Evolutionary conservation across 139 green algal genomes (phyloP).

Genomic region (Picochlorum costavermella): DNA sequence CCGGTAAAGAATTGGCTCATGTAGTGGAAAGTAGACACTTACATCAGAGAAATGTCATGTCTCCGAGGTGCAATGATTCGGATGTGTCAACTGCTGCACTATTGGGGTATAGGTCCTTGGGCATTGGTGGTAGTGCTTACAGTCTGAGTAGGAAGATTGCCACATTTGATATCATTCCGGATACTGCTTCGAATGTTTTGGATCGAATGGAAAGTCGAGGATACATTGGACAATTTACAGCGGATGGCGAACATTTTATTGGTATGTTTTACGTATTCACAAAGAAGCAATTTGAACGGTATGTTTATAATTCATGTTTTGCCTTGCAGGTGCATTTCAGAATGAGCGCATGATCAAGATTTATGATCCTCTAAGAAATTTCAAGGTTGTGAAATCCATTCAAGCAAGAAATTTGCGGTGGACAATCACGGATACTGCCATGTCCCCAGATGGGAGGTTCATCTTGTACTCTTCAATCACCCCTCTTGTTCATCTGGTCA

Average conservation of each 20-base stretch:
- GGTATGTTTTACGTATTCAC: slow-evolving; percentile 19
- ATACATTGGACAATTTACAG: slow-evolving; percentile 89
- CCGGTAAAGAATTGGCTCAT: too few species aligned
- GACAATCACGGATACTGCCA: slow-evolving; percentile 74
- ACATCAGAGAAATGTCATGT: too few species aligned
- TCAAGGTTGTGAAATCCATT: slow-evolving; percentile 68
- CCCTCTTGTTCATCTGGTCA: slow-evolving; percentile 60
- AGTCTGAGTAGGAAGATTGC: slow-evolving; percentile 20
- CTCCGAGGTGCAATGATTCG: too few species aligned
- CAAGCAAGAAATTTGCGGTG: slow-evolving; percentile 51
- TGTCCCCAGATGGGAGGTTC: slow-evolving; percentile 64
- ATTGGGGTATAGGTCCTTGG: too few species aligned
- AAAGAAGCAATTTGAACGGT: too few species aligned
- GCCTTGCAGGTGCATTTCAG: slow-evolving; percentile 24
- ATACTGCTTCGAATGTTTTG: slow-evolving; percentile 21
- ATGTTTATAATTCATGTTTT: too few species aligned
- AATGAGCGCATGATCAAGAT: slow-evolving; percentile 60
- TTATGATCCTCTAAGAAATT: slow-evolving; percentile 58
- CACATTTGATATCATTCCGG: slow-evolving; percentile 25
- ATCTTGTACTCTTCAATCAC: slow-evolving; percentile 75
- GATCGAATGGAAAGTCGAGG: slow-evolving; percentile 55
- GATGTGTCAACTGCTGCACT: too few species aligned
- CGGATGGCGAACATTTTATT: slow-evolving; percentile 36
- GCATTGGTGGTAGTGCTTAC: not conserved
- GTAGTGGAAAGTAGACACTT: too few species aligned